Evolutionary conservation across 2,329 filamentous ascomycete genomes (phyloP).

Genomic region (Alternaria hordeiaustralica): DNA sequence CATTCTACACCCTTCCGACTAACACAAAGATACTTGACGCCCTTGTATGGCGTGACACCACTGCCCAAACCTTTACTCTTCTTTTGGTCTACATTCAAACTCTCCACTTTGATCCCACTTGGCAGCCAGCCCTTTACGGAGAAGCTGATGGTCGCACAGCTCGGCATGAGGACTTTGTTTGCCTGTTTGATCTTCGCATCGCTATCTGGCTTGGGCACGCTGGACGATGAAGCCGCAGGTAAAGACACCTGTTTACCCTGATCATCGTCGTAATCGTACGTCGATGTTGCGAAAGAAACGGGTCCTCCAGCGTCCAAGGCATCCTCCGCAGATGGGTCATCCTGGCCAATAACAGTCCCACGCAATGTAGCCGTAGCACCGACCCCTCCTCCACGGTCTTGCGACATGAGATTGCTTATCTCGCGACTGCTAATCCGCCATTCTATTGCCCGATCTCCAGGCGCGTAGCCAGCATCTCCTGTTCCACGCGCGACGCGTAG

Average conservation of each 20-base stretch:
- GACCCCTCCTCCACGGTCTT: slow-evolving; percentile 56
- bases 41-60: slow-evolving; percentile 92
- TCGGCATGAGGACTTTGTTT: slow-evolving; percentile 58
- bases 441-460: slow-evolving; percentile 74
- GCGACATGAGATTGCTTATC: slow-evolving; percentile 56
- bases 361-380: slow-evolving; percentile 74
- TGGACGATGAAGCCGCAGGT: background rate
- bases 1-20: slow-evolving; percentile 62
- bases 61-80: slow-evolving; percentile 87
- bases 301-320: slow-evolving; percentile 44
- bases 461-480: slow-evolving; percentile 83
- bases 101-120: slow-evolving; percentile 69
- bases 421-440: slow-evolving; percentile 86
- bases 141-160: slow-evolving; percentile 55
- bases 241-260: slow-evolving; percentile 18
- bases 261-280: slow-evolving; percentile 45
- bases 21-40: slow-evolving; percentile 92
- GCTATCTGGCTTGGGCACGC: slow-evolving; percentile 39
- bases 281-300: slow-evolving; percentile 27
- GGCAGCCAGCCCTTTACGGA: slow-evolving; percentile 68
- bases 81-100: slow-evolving; percentile 69
- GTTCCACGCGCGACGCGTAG: slow-evolving; percentile 77
- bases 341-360: slow-evolving; percentile 76
- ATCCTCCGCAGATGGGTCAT: slow-evolving; percentile 48
- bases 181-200: slow-evolving; percentile 66